These are phyloP conservation scores for Macrolepiota dolichaula DNA, from an alignment of 768 basidiomycete genomes.

Conservation along the genomic window DNA sequence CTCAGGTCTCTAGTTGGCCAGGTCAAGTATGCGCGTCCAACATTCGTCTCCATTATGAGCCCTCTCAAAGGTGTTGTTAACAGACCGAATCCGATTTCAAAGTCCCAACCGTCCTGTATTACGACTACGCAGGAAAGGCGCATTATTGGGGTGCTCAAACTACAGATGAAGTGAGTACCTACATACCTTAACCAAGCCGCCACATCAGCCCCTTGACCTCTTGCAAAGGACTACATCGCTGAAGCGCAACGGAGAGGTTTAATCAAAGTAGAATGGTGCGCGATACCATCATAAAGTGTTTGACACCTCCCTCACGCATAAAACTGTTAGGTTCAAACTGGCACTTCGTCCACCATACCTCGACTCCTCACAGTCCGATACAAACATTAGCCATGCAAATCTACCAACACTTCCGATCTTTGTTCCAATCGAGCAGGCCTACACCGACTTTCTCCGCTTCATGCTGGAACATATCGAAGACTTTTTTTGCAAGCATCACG, in stretches of 20 bases:
- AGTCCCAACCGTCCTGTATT: slow-evolving; percentile 35
- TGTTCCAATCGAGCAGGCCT: slow-evolving; percentile 18
- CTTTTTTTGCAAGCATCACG: slow-evolving; percentile 15
- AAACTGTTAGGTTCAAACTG: slow-evolving; percentile 23
- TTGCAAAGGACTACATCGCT: not conserved
- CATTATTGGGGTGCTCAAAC: slow-evolving; percentile 18
- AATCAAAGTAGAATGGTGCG: slow-evolving; percentile 21
- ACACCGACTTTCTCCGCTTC: slow-evolving; percentile 22
- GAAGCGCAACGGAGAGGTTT: slow-evolving; percentile 5
- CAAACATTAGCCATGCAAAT: not conserved
- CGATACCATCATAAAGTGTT: too few species aligned
- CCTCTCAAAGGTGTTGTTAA: not conserved
- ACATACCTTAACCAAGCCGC: not conserved
- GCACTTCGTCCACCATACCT: slow-evolving; percentile 18
- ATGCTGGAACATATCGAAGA: slow-evolving; percentile 17
- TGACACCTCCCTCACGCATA: not conserved
- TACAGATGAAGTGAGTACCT: slow-evolving; percentile 15
- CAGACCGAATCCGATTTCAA: slow-evolving; percentile 25
- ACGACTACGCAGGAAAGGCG: slow-evolving; percentile 21
- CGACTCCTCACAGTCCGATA: not conserved
- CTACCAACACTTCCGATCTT: slow-evolving; percentile 15
- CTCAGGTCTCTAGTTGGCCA: slow-evolving; percentile 14
- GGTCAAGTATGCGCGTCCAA: slow-evolving; percentile 5
- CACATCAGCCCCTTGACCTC: not conserved
- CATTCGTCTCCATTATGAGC: not conserved